Evolutionary conservation across 2,329 filamentous ascomycete species (phyloP).

Genomic region (Colletotrichum kahawae): DNA sequence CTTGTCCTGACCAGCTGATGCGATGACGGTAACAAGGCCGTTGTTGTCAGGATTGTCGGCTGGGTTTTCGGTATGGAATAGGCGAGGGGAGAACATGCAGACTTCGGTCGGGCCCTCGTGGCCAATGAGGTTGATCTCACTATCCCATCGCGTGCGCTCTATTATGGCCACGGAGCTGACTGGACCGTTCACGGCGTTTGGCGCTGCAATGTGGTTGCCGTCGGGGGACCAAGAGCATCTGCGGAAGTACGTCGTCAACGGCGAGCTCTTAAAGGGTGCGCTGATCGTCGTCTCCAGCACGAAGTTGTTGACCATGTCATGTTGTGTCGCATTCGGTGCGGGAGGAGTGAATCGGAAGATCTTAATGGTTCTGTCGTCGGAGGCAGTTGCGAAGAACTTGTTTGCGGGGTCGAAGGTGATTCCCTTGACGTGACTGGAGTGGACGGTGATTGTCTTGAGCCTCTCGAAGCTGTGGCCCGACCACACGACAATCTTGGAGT

Average conservation of each 20-base stretch:
- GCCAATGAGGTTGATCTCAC: slow-evolving; percentile 95
- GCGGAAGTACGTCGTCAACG: slow-evolving; percentile 95
- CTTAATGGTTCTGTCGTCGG: slow-evolving; percentile 95
- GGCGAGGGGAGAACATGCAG: slow-evolving; percentile 91
- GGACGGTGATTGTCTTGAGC: slow-evolving; percentile 88
- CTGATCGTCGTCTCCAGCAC: slow-evolving; percentile 91
- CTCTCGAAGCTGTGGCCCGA: slow-evolving; percentile 98
- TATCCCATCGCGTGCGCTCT: slow-evolving; percentile 89
- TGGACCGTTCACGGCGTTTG: slow-evolving; percentile 95
- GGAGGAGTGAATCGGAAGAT: slow-evolving; percentile 95
- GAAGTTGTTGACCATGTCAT: slow-evolving; percentile 98
- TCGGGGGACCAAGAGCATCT: slow-evolving; percentile 98
- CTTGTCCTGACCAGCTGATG: slow-evolving; percentile 96
- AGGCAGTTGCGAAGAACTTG: slow-evolving; percentile 98
- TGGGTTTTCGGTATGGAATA: slow-evolving; percentile 80
- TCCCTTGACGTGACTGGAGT: slow-evolving; percentile 98
- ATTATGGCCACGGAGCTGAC: slow-evolving; percentile 98
- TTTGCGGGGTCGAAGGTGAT: slow-evolving; percentile 98
- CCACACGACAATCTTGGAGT: slow-evolving; percentile 98
- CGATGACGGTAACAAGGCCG: slow-evolving; percentile 84
- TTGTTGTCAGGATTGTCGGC: slow-evolving; percentile 53
- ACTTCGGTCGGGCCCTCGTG: slow-evolving; percentile 98
- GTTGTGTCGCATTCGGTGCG: slow-evolving; percentile 86
- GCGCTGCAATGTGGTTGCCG: slow-evolving; percentile 94
- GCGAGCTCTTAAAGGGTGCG: slow-evolving; percentile 86